phyloP scores from a whole-genome alignment of 2,329 filamentous ascomycete species.

The Neonectria sp. region DNA sequence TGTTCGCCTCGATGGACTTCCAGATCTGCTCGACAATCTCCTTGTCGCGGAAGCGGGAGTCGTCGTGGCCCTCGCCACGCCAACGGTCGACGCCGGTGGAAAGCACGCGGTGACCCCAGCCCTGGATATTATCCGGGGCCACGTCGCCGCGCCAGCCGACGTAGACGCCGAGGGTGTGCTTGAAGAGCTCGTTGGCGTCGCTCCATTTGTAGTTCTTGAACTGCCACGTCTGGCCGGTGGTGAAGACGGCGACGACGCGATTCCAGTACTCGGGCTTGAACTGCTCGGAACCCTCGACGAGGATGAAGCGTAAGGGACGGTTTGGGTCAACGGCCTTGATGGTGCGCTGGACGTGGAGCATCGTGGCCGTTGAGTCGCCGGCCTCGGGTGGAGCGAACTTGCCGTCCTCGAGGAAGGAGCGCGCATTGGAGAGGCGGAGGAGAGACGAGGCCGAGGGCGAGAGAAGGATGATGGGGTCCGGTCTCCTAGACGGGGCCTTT shows the following conservation, averaged over 20 bases:
- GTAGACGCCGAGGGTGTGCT: constrained; percentile 88
- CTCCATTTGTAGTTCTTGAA: constrained; percentile 99
- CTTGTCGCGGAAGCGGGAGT: constrained; percentile 84
- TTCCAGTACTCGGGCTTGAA: constrained; percentile 99
- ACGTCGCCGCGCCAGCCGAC: constrained; percentile 93
- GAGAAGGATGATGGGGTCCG: constrained; percentile 94
- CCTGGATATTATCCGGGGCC: constrained; percentile 81
- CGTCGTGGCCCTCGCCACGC: constrained; percentile 70
- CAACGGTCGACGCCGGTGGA: constrained; percentile 88
- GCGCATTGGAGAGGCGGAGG: constrained; percentile 95
- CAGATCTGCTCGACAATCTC: constrained; percentile 96
- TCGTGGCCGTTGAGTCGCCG: constrained; percentile 78
- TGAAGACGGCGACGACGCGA: constrained; percentile 95
- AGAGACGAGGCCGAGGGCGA: constrained; percentile 96
- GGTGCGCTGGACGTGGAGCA: constrained; percentile 87
- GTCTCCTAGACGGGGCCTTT: constrained; percentile 65
- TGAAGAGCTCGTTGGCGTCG: constrained; percentile 89
- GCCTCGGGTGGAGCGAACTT: constrained; percentile 84
- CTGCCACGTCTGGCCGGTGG: constrained; percentile 97
- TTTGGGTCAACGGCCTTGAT: constrained; percentile 80
- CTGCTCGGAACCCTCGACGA: constrained; percentile 92
- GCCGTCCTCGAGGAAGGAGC: constrained; percentile 90
- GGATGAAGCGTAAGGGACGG: constrained; percentile 90
- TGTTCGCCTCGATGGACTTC: constrained; percentile 88
- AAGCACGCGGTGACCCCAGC: constrained; percentile 89